Base-by-base conservation (phyloP, 2,329 filamentous ascomycete species). In the Myotisia sp. region DNA sequence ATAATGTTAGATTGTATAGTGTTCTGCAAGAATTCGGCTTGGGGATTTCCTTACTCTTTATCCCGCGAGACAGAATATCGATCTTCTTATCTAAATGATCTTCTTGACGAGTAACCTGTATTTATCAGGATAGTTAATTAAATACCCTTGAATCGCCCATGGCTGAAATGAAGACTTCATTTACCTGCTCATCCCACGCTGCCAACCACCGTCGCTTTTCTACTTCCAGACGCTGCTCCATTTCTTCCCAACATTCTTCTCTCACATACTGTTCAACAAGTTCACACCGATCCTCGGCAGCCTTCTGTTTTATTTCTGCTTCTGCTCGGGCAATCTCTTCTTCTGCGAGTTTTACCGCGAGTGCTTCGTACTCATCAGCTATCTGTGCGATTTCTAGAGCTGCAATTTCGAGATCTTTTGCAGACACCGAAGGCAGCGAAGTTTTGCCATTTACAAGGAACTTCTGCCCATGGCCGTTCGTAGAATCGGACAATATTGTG, bases 61-160 rank as follows among this genome's bases (percentile, higher is more conserved):
- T 61, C 6, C 69, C 68, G 34, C 70, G 63, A 36, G 74, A 69
- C 21, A 81, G 59, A 14, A 84, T 68, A 39, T 84, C 87, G 5
- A 92, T 69, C 60, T 98, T 98, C 44, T 74, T 74, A 54, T 95
- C 86, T 51, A 90, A 71, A 55, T 92, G 83, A 52, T 82, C 81
- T 40, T 93, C 84, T 34, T 76, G 75, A 28, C 75, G 71, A 46
- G 92, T 85, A 36, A 62, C 50, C 55, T 60, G 28, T 2, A n/a
- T 53, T 35, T 16, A 10, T 38, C 9, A 24, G n/a, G 6, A 18
- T 17, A 21, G 8, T 6, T 16, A n/a, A n/a, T n/a, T n/a, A n/a
- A n/a, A n/a, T n/a, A n/a, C n/a, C n/a, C n/a, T n/a, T n/a, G n/a
- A n/a, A n/a, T 20, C 13, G 12, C 17, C n/a, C 6, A 19, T 8